Base-by-base conservation (phyloP, 1,284 basidiomycete species). In the Leccinum pachyderme region DNA sequence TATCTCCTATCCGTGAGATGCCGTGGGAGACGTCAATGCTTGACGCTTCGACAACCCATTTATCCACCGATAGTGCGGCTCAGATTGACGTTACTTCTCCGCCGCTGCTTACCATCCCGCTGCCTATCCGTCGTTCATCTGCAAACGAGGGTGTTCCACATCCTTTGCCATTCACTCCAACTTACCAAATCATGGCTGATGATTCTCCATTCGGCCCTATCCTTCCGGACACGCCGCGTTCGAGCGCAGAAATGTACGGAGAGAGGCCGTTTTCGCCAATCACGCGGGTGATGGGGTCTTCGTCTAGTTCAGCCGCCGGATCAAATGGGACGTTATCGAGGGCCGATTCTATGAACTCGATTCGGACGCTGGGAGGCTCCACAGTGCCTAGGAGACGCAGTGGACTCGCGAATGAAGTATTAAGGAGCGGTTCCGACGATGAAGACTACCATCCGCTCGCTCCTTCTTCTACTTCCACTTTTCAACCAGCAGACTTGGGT, bases 201-300 rank as follows among this genome's bases (percentile, higher is more conserved):
- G 65, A 67, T 27, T 70, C 65, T 27, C 67, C 67, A 11, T 68
- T 68, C 28, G 67, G 70, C 12, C 70, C 70, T 13, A 56, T 68
- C 43, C 58, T 68, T 46, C 70, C 65, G 0, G 67, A 72, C 39
- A 68, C 67, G 0, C 61, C 66, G 0, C 65, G 68, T 39, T 70
- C 66, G 4, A 68, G 64, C 28, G 59, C 66, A n/a, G 63, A 64
- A 29, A 66, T 67, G 47, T 68, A 72, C 13, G 63, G 63, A 9
- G 54, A 67, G 11, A 54, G 61, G 9, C 66, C 66, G 1, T 72
- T 68, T 41, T 68, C 66, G 1, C 66, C 69, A 4, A 59, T 68
- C 2, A 57, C 61, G 11, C 57, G 62, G 35, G 55, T 59, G 27
- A 61, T 67, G 64, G 63, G 47, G 18, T 47, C 67, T 44, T 54